Base-by-base conservation (phyloP, 169 alveolate genomes). In the Cyclospora cayetanensis region DNA sequence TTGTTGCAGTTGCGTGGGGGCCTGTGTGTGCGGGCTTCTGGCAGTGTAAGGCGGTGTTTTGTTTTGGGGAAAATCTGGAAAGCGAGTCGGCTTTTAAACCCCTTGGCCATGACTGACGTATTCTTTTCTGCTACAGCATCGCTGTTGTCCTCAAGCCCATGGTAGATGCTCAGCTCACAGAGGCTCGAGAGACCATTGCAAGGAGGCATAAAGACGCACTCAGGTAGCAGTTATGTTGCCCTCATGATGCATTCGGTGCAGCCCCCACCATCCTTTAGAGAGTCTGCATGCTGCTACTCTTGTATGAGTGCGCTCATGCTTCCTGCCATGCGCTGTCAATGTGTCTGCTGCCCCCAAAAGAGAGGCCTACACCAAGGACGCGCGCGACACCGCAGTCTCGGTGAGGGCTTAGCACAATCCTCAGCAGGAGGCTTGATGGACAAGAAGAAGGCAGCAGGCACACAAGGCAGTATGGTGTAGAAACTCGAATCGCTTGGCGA, bases 161-260 rank as follows among this genome's bases (percentile, higher is more conserved):
- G 2, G 88, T 77, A 31, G 88, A 77, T 43, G 66, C 88, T 41
- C 70, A 77, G 70, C 70, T 77, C 43, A 35, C 88, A n/a, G 88
- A 77, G 46, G 88, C 88, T 18, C 66, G 70, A 5, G 88, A 11
- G 1, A 7, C 70, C 27, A 42, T 77, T 29, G 88, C 88, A 11
- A 41, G 60, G 50, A 77, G 42, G 18, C 18, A 43, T 50, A 77
- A 77, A 46, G 70, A 50, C 42, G 50, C 53, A 77, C 72, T 77
- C 42, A 77, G 88, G 88, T 77, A 46, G 15, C 15, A 7, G 7
- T 15, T 7, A 46, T 7, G n/a, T 11, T 11, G n/a, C 7, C n/a
- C 60, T 15, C 60, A 7, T 15, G 15, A 46, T 46, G 60, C 60
- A 46, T 46, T 9, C 70, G 80, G 20, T 15, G 27, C 34, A 12